Evolutionary conservation across 495 filamentous ascomycete genomes (phyloP).

Genomic region (Letharia columbiana): DNA sequence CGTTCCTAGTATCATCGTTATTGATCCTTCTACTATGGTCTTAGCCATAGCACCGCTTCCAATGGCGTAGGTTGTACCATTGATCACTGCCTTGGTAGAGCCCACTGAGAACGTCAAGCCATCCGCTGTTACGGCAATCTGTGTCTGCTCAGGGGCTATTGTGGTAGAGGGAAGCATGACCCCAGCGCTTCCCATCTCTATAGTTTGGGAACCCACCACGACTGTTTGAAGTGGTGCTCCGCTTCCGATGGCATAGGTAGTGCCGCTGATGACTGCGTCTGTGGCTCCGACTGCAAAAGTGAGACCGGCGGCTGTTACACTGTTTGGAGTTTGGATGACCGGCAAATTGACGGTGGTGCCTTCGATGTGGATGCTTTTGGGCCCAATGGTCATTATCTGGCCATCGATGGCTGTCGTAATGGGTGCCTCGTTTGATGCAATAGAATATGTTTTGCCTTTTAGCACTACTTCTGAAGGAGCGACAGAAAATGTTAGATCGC

Average conservation of each 20-base stretch:
- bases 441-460: conserved; percentile 37
- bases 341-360: conserved; percentile 34
- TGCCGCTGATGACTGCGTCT: conserved; percentile 38
- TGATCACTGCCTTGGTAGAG: conserved; percentile 37
- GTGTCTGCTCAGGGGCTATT: conserved; percentile 21
- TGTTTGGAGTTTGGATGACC: conserved; percentile 22
- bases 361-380: conserved; percentile 35
- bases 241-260: conserved; percentile 36
- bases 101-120: conserved; percentile 34
- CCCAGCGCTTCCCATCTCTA: conserved; percentile 39
- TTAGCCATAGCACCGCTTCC: conserved; percentile 28
- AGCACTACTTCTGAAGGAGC: conserved; percentile 38
- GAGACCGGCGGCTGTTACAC: conserved; percentile 32
- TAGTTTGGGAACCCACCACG: conserved; percentile 35
- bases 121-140: conserved; percentile 28
- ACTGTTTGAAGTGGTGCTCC: conserved; percentile 32
- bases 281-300: conserved; percentile 35
- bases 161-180: conserved; percentile 35
- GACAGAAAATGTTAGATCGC: conserved; percentile 35
- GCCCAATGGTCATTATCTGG: conserved; percentile 40
- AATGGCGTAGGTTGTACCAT: conserved; percentile 40
- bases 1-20: conserved; percentile 41
- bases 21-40: conserved; percentile 33
- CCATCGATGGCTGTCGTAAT: conserved; percentile 36
- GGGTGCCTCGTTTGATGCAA: conserved; percentile 26